phyloP scores from a whole-genome alignment of 306 rosid genomes.

The Canavalia gladiata region DNA sequence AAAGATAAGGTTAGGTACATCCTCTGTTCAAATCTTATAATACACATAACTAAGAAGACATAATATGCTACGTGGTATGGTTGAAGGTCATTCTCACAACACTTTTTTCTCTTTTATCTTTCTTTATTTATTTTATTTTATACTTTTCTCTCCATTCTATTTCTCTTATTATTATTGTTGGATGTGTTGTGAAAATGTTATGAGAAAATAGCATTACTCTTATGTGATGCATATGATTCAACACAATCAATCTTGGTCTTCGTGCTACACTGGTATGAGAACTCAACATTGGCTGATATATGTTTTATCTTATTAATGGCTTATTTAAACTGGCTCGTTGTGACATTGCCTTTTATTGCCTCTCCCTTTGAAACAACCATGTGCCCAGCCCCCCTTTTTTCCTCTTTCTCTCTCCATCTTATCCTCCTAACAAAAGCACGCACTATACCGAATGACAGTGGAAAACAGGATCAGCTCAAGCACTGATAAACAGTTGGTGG shows the following conservation, averaged over 20 bases:
- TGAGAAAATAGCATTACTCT: neutral
- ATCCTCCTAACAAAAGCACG: neutral
- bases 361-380: constrained; percentile 33
- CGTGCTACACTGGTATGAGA: neutral
- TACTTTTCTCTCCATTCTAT: too few species aligned
- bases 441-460: neutral
- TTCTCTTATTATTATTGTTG: too few species aligned
- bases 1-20: constrained; percentile 21
- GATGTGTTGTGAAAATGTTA: too few species aligned
- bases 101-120: too few species aligned
- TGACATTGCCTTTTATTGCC: constrained; percentile 41
- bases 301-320: constrained; percentile 9
- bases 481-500: neutral
- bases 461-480: neutral
- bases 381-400: neutral
- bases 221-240: constrained; percentile 13
- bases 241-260: constrained; percentile 22
- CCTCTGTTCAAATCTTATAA: neutral
- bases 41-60: neutral
- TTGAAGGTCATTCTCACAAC: too few species aligned
- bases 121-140: too few species aligned
- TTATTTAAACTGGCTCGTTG: neutral
- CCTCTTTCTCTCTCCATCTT: constrained; percentile 1
- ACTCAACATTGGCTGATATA: constrained; percentile 3
- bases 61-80: neutral